Evolutionary conservation across 2,329 filamentous ascomycete species (phyloP).

Genomic region (Fusarium metavorans): DNA sequence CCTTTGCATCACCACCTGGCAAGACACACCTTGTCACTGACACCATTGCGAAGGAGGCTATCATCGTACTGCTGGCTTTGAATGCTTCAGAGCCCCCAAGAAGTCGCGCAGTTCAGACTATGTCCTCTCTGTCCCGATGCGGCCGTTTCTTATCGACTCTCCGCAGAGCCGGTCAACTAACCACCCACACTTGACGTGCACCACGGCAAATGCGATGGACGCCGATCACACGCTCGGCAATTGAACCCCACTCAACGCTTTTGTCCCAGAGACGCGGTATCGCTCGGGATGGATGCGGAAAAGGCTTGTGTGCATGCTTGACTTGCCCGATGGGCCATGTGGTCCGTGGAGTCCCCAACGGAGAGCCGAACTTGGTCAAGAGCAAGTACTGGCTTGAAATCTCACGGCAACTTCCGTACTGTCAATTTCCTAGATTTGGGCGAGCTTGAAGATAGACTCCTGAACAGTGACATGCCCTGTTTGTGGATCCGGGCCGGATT

Average conservation of each 20-base stretch:
- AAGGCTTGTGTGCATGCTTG: neutral
- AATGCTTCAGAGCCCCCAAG: fast-evolving
- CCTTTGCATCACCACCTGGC: neutral
- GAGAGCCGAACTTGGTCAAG: neutral
- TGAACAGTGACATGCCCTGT: neutral
- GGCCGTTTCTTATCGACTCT: neutral
- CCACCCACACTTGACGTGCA: neutral
- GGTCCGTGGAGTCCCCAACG: neutral
- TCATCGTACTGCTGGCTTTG: fast-evolving
- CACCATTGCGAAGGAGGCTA: neutral
- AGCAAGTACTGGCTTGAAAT: neutral
- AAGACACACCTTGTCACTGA: neutral
- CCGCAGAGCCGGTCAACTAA: neutral
- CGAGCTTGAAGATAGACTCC: neutral
- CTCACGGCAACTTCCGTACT: neutral
- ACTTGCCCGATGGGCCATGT: neutral
- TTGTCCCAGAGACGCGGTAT: neutral
- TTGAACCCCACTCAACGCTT: neutral
- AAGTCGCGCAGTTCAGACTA: neutral
- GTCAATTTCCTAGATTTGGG: neutral
- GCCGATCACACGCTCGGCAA: neutral
- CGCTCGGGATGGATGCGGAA: neutral
- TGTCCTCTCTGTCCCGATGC: too few relatives aligned
- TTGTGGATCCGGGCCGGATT: neutral
- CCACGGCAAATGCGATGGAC: neutral